phyloP scores from a whole-genome alignment of 805 yeast species.

The Candida coquimbonensis region DNA sequence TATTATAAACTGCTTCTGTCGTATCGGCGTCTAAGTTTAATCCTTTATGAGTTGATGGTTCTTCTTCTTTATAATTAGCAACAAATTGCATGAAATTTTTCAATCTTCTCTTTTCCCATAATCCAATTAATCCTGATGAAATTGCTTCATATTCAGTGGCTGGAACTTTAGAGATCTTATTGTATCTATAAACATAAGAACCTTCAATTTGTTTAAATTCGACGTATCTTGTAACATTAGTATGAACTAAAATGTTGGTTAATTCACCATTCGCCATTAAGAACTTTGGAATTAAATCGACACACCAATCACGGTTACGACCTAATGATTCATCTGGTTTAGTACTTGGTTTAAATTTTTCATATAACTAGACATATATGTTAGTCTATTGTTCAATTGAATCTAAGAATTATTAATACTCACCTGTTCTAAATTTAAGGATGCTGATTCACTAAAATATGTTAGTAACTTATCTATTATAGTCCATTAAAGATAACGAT shows the following conservation, averaged over 20 bases:
- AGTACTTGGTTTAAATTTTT: slow-evolving; percentile 75
- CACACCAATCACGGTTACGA: slow-evolving; percentile 95
- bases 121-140: slow-evolving; percentile 86
- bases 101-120: slow-evolving; percentile 94
- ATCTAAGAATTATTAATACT: background rate
- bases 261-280: slow-evolving; percentile 97
- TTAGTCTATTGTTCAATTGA: background rate
- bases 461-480: background rate
- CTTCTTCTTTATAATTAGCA: slow-evolving; percentile 73
- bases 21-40: slow-evolving; percentile 80
- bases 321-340: slow-evolving; percentile 68
- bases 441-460: slow-evolving; percentile 57
- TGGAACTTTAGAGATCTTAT: slow-evolving; percentile 92
- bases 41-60: slow-evolving; percentile 74
- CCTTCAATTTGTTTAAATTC: slow-evolving; percentile 97
- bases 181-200: slow-evolving; percentile 79
- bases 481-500: slow-evolving; percentile 17
- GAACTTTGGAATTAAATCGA: slow-evolving; percentile 93
- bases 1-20: slow-evolving; percentile 83
- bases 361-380: slow-evolving; percentile 44
- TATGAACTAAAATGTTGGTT: slow-evolving; percentile 90
- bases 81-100: slow-evolving; percentile 86
- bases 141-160: slow-evolving; percentile 88
- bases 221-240: slow-evolving; percentile 91
- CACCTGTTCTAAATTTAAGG: slow-evolving; percentile 60